Base-by-base conservation (phyloP, 495 filamentous ascomycete genomes). In the Penicillium tannophilum region DNA sequence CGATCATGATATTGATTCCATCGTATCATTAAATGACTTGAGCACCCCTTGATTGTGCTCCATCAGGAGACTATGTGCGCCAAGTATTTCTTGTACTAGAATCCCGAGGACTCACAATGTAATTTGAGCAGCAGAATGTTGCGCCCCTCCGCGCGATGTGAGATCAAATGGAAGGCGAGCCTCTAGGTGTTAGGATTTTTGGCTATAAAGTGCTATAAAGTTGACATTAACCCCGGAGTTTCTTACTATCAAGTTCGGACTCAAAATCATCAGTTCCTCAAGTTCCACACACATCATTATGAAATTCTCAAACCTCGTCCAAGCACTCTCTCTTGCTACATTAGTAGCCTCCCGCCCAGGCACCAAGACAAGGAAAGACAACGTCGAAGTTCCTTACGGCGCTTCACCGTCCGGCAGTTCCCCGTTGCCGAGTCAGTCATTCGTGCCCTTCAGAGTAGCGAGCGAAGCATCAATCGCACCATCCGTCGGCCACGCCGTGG, bases 401-500 rank as follows among this genome's bases (percentile, higher is more conserved):
- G 36, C 14, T 28, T 28, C 4, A 0, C 6, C 28, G 4, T 28
- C 28, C 28, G 6, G 28, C 12, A 11, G 10, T 45, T 23, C 20
- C 14, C 28, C 53, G 9, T 46, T 14, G 3, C 17, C 23, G 4
- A 10, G 9, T 11, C 16, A 45, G 7, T 23, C 41, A 28, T 39
- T 35, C 16, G 46, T 49, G 2, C 46, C 26, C 26, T 49, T 6
- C 26, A 11, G 6, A n/a, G n/a, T 5, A 31, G n/a, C 46, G 7
- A 17, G 19, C 17, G 6, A 57, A 69, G 43, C 20, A 23, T 23
- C 20, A 23, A 23, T 23, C 20, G 20, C 20, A 23, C 20, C 20
- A 23, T 23, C 20, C 20, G 36, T 76, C 23, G 84, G 83, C 61
- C 63, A 64, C 24, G 84, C 84, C 31, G 61, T 76, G 16, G 71